phyloP scores from a whole-genome alignment of 2,329 filamentous ascomycete genomes.

The Pyrenochaeta sp. region DNA sequence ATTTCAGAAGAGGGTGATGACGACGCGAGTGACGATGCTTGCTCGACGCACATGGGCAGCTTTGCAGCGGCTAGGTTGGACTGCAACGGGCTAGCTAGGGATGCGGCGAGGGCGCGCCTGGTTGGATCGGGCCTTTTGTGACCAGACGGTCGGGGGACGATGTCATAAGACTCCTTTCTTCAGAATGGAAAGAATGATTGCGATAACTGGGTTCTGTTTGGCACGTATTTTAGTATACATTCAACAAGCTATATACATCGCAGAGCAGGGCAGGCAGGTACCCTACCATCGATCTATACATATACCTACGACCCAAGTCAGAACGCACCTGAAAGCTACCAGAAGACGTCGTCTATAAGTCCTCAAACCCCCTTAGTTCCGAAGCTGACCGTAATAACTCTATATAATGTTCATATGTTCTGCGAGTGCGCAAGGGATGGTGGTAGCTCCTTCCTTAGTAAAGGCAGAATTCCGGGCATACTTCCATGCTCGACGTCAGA shows the following conservation, averaged over 20 bases:
- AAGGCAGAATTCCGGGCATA: slow-evolving; percentile 13
- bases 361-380: not conserved
- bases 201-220: not conserved
- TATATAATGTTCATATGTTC: not conserved
- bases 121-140: slow-evolving; percentile 7
- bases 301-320: not conserved
- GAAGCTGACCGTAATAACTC: not conserved
- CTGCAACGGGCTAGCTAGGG: slow-evolving; percentile 1
- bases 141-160: not conserved
- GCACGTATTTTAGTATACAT: not conserved
- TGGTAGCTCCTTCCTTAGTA: not conserved
- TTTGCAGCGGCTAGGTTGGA: slow-evolving; percentile 1
- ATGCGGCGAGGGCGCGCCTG: not conserved
- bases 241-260: not conserved
- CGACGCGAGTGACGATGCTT: not conserved
- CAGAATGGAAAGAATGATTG: not conserved
- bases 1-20: not conserved
- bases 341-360: not conserved
- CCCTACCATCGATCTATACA: not conserved
- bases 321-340: not conserved
- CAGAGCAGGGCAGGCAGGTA: not conserved
- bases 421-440: not conserved
- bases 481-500: slow-evolving; percentile 16
- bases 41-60: not conserved
- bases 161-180: not conserved